phyloP scores from a whole-genome alignment of 805 yeast species.

The Maudiozyma barnettii region DNA sequence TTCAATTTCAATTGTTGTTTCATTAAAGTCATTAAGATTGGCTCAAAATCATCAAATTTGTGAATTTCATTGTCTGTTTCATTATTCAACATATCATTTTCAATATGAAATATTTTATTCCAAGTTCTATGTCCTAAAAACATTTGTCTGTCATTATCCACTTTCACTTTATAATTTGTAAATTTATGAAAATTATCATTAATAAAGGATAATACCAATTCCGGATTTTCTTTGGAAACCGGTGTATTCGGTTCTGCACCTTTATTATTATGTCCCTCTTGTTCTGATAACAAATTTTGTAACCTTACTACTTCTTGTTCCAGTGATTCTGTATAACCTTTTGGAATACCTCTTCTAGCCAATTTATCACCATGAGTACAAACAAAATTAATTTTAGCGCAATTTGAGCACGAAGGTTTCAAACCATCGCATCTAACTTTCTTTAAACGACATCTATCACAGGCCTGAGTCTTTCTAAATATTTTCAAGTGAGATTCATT shows the following conservation, averaged over 20 bases:
- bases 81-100: not conserved
- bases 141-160: constrained; percentile 4
- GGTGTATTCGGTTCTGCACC: not conserved
- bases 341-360: constrained; percentile 69
- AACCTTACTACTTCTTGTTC: constrained; percentile 53
- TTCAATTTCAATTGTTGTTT: constrained; percentile 14
- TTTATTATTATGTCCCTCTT: not conserved
- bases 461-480: constrained; percentile 60
- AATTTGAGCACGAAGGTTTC: constrained; percentile 46
- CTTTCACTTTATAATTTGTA: constrained; percentile 10
- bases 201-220: constrained; percentile 13
- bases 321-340: constrained; percentile 69
- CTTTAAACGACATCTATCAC: constrained; percentile 64
- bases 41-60: not conserved
- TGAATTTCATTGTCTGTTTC: not conserved
- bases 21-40: constrained; percentile 6
- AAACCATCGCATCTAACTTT: constrained; percentile 47
- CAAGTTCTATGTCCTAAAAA: constrained; percentile 23
- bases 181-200: constrained; percentile 22
- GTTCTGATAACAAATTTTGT: constrained; percentile 33
- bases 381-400: constrained; percentile 52
- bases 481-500: not conserved
- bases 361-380: constrained; percentile 67
- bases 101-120: constrained; percentile 8
- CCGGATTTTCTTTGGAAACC: not conserved